Percentiles rank a stretch among this genome's conserved stretches.
These are phyloP conservation scores for Aureobasidium lini DNA, from an alignment of 2,329 filamentous ascomycete genomes.

Conservation along the genomic window DNA sequence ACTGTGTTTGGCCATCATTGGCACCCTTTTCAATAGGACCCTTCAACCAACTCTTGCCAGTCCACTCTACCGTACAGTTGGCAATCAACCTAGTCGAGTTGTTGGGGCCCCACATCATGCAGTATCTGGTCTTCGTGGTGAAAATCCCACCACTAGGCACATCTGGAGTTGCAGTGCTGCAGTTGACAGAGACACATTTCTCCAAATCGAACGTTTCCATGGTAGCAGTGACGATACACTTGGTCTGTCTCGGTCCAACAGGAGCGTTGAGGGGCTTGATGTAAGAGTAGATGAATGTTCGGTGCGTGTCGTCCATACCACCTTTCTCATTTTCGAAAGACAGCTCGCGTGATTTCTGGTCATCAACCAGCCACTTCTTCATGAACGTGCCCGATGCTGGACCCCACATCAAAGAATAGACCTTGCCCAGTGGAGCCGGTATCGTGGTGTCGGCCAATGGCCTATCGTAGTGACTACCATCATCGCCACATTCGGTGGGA, in stretches of 20 bases:
- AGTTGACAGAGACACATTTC: slow-evolving; percentile 73
- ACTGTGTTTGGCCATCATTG: slow-evolving; percentile 78
- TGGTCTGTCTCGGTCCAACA: slow-evolving; percentile 89
- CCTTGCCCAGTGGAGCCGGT: slow-evolving; percentile 79
- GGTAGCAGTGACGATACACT: slow-evolving; percentile 80
- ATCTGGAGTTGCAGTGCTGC: slow-evolving; percentile 83
- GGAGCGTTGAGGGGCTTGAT: slow-evolving; percentile 81
- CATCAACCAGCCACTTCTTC: slow-evolving; percentile 73
- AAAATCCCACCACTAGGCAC: slow-evolving; percentile 93
- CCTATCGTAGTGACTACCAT: slow-evolving; percentile 73
- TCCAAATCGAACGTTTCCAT: slow-evolving; percentile 83
- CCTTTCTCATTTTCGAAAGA: slow-evolving; percentile 76
- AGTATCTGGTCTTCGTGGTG: slow-evolving; percentile 86
- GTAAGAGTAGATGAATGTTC: slow-evolving; percentile 69
- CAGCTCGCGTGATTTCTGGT: slow-evolving; percentile 85
- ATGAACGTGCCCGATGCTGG: slow-evolving; percentile 72
- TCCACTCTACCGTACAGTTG: slow-evolving; percentile 91
- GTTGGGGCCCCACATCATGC: slow-evolving; percentile 82
- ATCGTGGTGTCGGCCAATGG: slow-evolving; percentile 79
- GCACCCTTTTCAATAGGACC: slow-evolving; percentile 94
- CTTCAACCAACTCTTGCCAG: slow-evolving; percentile 96
- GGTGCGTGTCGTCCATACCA: slow-evolving; percentile 63
- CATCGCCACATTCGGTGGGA: slow-evolving; percentile 79
- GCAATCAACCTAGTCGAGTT: slow-evolving; percentile 80
- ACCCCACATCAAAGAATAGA: slow-evolving; percentile 85